A percentile compares a stretch with the other conserved stretches of the same genome.
These are phyloP conservation scores for Fraxinus greggii DNA, from an alignment of 305 asterid genomes.

Conservation along the genomic window DNA sequence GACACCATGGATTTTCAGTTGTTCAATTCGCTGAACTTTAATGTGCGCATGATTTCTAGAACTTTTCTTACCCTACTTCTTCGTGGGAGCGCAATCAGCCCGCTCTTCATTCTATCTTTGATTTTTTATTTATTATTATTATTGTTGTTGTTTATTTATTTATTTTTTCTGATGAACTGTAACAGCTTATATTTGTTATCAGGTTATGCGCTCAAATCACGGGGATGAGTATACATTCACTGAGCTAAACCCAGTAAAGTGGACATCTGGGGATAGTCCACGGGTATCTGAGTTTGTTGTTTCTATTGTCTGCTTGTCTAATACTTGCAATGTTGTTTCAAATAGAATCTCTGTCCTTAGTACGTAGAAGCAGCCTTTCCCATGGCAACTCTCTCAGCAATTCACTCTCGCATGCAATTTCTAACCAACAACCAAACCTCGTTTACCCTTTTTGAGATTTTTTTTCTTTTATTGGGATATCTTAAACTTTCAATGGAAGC, in stretches of 20 bases:
- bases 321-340: slow-evolving; percentile 7
- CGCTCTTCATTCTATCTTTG: not conserved
- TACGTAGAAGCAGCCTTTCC: not conserved
- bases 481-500: not conserved
- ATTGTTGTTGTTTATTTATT: too few relatives aligned
- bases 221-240: slow-evolving; percentile 53
- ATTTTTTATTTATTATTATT: not conserved
- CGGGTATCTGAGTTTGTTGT: slow-evolving; percentile 42
- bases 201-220: slow-evolving; percentile 80
- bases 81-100: not conserved
- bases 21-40: not conserved
- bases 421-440: not conserved
- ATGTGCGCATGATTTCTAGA: not conserved
- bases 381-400: not conserved
- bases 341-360: not conserved
- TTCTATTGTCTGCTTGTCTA: slow-evolving; percentile 10
- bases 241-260: slow-evolving; percentile 68
- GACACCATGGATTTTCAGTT: not conserved
- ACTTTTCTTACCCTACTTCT: slow-evolving; percentile 5
- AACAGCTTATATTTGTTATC: slow-evolving; percentile 21
- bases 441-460: not conserved
- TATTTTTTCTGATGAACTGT: not conserved
- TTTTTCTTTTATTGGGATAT: not conserved
- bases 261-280: slow-evolving; percentile 64
- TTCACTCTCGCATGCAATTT: not conserved